Percentiles rank a stretch among this genome's conserved stretches.
These are phyloP conservation scores for Casuarina glauca DNA, from an alignment of 306 rosid species.

Conservation along the genomic window DNA sequence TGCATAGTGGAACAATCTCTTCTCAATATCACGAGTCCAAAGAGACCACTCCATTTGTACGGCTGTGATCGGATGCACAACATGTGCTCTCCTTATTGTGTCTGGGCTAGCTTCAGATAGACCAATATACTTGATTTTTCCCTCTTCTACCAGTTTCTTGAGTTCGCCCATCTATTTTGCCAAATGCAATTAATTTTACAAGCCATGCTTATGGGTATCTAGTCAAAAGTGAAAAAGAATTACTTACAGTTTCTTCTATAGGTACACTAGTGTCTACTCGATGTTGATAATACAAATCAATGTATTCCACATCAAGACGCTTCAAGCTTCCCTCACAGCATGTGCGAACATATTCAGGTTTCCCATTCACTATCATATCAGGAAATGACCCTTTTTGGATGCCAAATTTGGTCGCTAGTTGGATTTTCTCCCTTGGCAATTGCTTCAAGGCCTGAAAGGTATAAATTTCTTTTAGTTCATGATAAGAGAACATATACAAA, in stretches of 20 bases:
- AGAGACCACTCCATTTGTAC: slow-evolving; percentile 83
- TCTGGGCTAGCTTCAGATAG: slow-evolving; percentile 78
- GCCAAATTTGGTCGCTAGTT: slow-evolving; percentile 82
- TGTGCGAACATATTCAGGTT: slow-evolving; percentile 67
- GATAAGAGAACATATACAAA: too few relatives aligned
- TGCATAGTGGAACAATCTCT: slow-evolving; percentile 68
- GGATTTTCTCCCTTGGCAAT: slow-evolving; percentile 64
- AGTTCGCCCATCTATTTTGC: slow-evolving; percentile 59
- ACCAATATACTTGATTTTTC: slow-evolving; percentile 73
- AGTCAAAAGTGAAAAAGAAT: not conserved
- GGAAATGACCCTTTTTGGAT: not conserved
- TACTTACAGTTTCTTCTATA: slow-evolving; percentile 70
- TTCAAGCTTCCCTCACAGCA: slow-evolving; percentile 76
- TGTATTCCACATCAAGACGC: slow-evolving; percentile 64
- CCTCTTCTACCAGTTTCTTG: slow-evolving; percentile 77
- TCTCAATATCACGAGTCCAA: slow-evolving; percentile 83
- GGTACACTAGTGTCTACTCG: slow-evolving; percentile 55
- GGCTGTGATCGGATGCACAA: slow-evolving; percentile 73
- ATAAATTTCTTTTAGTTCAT: not conserved
- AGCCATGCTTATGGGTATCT: not conserved
- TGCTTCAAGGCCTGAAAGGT: slow-evolving; percentile 56
- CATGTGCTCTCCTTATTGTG: slow-evolving; percentile 81
- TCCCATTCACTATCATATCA: slow-evolving; percentile 39
- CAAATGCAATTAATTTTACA: not conserved
- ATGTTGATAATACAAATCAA: slow-evolving; percentile 83